phyloP scores from a whole-genome alignment of 2,329 filamentous ascomycete species.

The Talaromyces amestolkiae region DNA sequence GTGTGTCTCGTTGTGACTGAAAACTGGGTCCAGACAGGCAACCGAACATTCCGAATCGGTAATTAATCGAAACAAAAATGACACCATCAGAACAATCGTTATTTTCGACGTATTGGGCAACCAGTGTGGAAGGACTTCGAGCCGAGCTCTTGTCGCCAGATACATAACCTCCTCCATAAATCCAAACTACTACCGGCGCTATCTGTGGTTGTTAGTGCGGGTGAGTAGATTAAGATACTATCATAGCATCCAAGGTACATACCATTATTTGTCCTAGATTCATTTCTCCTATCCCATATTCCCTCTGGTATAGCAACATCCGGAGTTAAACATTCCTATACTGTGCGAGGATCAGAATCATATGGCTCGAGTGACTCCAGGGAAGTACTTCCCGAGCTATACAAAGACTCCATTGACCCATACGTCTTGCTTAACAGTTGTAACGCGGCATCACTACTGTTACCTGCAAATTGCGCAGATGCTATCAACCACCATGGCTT shows the following conservation, averaged over 20 bases:
- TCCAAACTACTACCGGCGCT: background rate
- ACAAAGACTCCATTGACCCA: background rate
- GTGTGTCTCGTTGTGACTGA: conserved; percentile 20
- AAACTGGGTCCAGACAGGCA: background rate
- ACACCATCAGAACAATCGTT: background rate
- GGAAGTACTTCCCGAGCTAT: background rate
- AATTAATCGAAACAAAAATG: background rate
- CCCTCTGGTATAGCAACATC: conserved; percentile 3
- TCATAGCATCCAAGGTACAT: background rate
- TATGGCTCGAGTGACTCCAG: background rate
- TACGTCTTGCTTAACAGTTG: background rate
- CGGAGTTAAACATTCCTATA: conserved; percentile 3
- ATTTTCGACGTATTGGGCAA: background rate
- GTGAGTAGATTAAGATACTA: background rate
- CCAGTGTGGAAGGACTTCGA: background rate
- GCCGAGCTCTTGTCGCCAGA: background rate
- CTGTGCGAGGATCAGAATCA: background rate
- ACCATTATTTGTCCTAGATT: background rate
- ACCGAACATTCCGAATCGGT: background rate
- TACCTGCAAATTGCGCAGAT: background rate
- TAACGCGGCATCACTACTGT: background rate
- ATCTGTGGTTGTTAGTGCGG: background rate
- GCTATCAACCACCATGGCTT: background rate
- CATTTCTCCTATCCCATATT: background rate
- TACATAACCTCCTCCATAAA: background rate